A percentile compares a stretch with the other conserved stretches of the same genome.
phyloP scores from a whole-genome alignment of 2,329 filamentous ascomycete species.

The Xylariomycetidae sp. region DNA sequence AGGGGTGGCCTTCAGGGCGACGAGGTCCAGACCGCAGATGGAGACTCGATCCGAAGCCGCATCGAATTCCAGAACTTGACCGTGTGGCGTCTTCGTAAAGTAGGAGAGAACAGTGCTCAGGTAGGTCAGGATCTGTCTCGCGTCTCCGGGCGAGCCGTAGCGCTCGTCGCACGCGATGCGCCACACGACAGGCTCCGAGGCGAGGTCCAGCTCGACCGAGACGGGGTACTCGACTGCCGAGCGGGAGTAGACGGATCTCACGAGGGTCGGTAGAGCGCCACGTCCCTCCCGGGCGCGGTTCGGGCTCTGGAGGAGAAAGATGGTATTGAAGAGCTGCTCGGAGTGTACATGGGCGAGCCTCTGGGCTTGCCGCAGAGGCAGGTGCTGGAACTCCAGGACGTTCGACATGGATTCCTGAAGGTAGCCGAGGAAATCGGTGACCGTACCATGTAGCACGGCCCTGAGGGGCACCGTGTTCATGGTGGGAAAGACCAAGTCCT shows the following conservation, averaged over 20 bases:
- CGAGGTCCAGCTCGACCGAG: slow-evolving; percentile 73
- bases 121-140: slow-evolving; percentile 47
- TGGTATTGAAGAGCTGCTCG: slow-evolving; percentile 45
- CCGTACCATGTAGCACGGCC: slow-evolving; percentile 65
- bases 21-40: slow-evolving; percentile 59
- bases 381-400: slow-evolving; percentile 69
- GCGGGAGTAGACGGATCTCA: slow-evolving; percentile 57
- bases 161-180: slow-evolving; percentile 64
- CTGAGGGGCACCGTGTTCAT: slow-evolving; percentile 87
- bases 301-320: slow-evolving; percentile 54
- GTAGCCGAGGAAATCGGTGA: slow-evolving; percentile 61
- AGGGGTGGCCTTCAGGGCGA: slow-evolving; percentile 19
- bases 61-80: slow-evolving; percentile 51
- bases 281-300: slow-evolving; percentile 10
- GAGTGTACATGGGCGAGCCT: slow-evolving; percentile 35
- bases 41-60: slow-evolving; percentile 42
- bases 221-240: slow-evolving; percentile 77
- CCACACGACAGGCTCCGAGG: slow-evolving; percentile 57
- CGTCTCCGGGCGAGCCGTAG: slow-evolving; percentile 43
- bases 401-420: slow-evolving; percentile 66
- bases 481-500: slow-evolving; percentile 72
- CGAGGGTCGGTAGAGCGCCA: slow-evolving; percentile 33
- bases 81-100: slow-evolving; percentile 46
- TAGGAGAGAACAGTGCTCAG: slow-evolving; percentile 56
- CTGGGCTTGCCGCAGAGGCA: slow-evolving; percentile 68